Percentiles rank a stretch among this genome's conserved stretches.
Evolutionary conservation across 257 asterid genomes (phyloP).

Genomic region (Salvia hispanica): DNA sequence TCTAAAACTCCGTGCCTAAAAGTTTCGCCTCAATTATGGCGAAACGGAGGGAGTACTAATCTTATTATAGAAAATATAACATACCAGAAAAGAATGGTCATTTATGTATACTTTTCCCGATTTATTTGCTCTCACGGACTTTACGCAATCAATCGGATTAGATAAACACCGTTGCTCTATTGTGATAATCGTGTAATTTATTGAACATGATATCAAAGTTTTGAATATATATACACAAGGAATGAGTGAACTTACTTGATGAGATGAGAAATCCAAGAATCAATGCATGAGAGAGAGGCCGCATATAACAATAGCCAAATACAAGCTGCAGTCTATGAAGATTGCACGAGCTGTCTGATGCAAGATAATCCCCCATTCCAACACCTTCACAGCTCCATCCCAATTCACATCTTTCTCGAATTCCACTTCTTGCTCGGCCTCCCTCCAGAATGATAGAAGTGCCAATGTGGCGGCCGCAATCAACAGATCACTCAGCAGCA

Average conservation of each 20-base stretch:
- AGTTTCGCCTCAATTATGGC: no score
- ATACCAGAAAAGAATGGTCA: no score
- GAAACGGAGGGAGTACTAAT: no score
- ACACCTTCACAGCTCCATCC: constrained; percentile 55
- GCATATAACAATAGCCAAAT: constrained; percentile 57
- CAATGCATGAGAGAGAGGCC: constrained; percentile 53
- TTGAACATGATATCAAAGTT: not conserved
- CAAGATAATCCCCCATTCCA: constrained; percentile 68
- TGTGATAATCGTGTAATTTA: no score
- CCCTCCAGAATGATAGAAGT: constrained; percentile 33
- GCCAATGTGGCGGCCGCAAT: constrained; percentile 51
- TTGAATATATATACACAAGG: not conserved
- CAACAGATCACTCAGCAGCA: constrained; percentile 51
- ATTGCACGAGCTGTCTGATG: constrained; percentile 61
- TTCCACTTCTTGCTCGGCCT: constrained; percentile 19
- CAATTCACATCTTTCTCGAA: constrained; percentile 34
- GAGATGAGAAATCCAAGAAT: constrained; percentile 1
- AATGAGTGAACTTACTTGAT: not conserved
- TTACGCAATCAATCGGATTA: no score
- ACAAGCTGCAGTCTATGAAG: constrained; percentile 73
- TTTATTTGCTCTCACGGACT: no score
- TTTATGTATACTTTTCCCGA: no score
- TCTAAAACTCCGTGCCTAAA: no score
- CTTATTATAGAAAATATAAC: no score
- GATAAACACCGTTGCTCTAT: no score